Conservation (phyloP, 2,329 filamentous ascomycete species). For the Penicillium sclerotigenum region DNA sequence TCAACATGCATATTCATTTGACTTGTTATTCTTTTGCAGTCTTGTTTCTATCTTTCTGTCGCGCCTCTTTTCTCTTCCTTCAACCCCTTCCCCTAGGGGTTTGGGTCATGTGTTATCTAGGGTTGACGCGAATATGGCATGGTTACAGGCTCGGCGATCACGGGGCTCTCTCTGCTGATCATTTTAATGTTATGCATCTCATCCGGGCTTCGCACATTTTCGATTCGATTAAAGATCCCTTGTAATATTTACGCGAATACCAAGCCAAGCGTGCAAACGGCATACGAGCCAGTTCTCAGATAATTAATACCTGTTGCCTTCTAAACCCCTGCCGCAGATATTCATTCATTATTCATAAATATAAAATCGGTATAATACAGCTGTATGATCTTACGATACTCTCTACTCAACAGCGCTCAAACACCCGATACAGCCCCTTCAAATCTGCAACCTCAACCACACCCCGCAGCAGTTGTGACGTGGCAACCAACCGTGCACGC, state of each 20-base stretch:
- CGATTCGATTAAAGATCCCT: background rate
- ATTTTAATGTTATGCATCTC: background rate
- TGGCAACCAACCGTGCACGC: slow-evolving; percentile 77
- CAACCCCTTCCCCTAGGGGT: background rate
- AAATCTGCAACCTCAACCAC: slow-evolving; percentile 86
- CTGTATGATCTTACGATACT: background rate
- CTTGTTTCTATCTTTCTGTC: background rate
- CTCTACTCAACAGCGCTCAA: slow-evolving; percentile 74
- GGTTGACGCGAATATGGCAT: slow-evolving; percentile 1
- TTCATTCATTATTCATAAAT: slow-evolving; percentile 2
- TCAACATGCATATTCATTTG: background rate
- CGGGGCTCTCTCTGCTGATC: background rate
- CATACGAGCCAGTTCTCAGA: too few species aligned
- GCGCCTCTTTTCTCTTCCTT: background rate
- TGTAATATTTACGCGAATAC: background rate
- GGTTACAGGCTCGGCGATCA: slow-evolving; percentile 4
- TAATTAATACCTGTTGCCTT: background rate
- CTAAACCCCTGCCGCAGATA: background rate
- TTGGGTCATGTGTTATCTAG: slow-evolving; percentile 5
- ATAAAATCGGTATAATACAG: background rate
- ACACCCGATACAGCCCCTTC: slow-evolving; percentile 89
- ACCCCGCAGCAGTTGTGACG: slow-evolving; percentile 69
- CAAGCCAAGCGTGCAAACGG: too few species aligned
- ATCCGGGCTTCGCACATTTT: background rate
- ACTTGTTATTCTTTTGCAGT: background rate